Base-by-base conservation (phyloP, 2,329 filamentous ascomycete species). In the Aspergillus niger region DNA sequence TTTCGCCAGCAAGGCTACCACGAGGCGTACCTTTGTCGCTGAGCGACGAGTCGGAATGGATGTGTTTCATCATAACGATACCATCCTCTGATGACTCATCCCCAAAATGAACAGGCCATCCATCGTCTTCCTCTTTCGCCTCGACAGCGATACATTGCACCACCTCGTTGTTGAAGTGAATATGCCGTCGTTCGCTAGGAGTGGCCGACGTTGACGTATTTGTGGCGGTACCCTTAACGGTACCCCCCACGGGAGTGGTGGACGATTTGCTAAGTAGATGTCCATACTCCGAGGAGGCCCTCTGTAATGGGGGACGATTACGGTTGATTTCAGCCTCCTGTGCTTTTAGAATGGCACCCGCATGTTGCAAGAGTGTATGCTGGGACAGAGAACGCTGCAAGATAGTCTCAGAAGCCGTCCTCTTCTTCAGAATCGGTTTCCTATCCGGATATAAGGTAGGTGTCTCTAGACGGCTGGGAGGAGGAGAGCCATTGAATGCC, bases 61-160 rank as follows among this genome's bases (percentile, higher is more conserved):
- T 83, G 57, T 83, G 83, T 77, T 90, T 92, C 90, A 96, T 95
- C 85, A 95, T 91, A 59, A 96, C 83, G 7, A 89, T 83, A 15
- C 87, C 89, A 67, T 93, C 91, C 60, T 94, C 90, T 1, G 90
- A 91, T 61, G 88, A 89, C 63, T 85, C 87, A 64, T 88, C 85
- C 24, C 81, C 76, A 44, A 81, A 81, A 26, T 69, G 63, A 8
- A 62, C 58, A 1, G 76, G 77, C 65, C 77, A 77, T 36, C 79
- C 60, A 11, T 77, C 75, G 22, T 68, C 68, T 28, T 90, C 87
- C 24, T 89, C 89, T 65, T 96, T 96, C 68, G 87, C 84, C 36
- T 98, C 93, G 32, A 99, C 86, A 7, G 95, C 95, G 65, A 97
- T 97, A 74, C 93, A 97, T 74, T 98, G 94, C 74, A 93, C 89